Base-by-base conservation (phyloP, 2,329 filamentous ascomycete genomes). In the Septoria linicola region DNA sequence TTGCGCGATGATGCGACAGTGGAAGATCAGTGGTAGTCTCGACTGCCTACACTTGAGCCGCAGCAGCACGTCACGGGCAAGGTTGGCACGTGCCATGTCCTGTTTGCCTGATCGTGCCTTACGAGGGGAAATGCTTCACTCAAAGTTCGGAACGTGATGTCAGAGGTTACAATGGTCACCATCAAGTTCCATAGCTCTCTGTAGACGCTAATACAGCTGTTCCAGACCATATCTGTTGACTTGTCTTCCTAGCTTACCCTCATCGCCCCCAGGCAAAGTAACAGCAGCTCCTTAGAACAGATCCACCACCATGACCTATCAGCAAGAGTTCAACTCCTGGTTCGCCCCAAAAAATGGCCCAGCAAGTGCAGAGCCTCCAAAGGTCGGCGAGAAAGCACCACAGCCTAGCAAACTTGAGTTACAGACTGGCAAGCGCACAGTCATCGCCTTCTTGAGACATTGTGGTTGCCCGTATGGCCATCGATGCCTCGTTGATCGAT, bases 381-480 rank as follows among this genome's bases (percentile, higher is more conserved):
- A 73, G 45, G 70, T 82, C 23, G 82, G 81, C 54, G 66, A 74
- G 27, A 72, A 74, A 54, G 83, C 83, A 1, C 84, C 84, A 1
- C 73, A 72, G 4, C 75, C 79, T 21, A 58, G 73, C 20, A 73
- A 76, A 53, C 70, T 88, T 4, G 63, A 65, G 6, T 68, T 86
- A n/a, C 77, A 79, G 1, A 68, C 73, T 35, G 68, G 67, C 19
- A 81, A 79, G 60, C 81, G 82, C 0, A 80, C 78, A 0, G 65
- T 89, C 1, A 70, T 89, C 16, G 77, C 81, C 13, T 89, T 89
- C 62, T 74, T 89, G 4, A 76, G 86, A 27, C 85, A 89, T 66
- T 89, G 85, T 65, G 86, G 85, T 27, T 88, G 85, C 71, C 85
- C 85, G 44, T 41, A 32, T 14, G 43, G 37, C 17, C 19, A 14